Percentiles rank a stretch among this genome's conserved stretches.
These are phyloP conservation scores for Penicillium manginii DNA, from an alignment of 495 filamentous ascomycete genomes.

Conservation along the genomic window DNA sequence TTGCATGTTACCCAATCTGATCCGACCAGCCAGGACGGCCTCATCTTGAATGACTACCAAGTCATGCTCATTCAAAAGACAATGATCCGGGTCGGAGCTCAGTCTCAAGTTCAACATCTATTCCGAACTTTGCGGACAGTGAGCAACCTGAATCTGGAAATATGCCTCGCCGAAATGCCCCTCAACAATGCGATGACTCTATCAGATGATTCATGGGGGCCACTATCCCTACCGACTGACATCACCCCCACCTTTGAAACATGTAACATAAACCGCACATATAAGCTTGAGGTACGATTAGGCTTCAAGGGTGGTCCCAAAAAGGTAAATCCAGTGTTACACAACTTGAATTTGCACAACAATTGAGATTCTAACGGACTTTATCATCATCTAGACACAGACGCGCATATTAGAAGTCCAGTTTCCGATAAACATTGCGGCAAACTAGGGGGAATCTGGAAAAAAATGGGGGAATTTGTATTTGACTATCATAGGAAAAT, in stretches of 20 bases:
- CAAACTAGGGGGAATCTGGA: background rate
- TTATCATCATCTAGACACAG: background rate
- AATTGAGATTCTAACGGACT: background rate
- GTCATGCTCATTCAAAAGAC: background rate
- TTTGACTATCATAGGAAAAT: background rate
- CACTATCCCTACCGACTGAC: background rate
- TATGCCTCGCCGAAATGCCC: background rate
- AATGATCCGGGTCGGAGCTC: background rate
- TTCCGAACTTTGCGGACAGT: slow-evolving; percentile 1
- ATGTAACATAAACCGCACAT: background rate
- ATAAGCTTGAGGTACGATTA: background rate
- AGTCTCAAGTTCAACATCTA: background rate
- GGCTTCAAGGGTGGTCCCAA: background rate
- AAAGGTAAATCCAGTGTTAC: background rate
- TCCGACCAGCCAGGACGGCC: background rate
- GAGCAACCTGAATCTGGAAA: background rate
- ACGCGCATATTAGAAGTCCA: slow-evolving; percentile 1
- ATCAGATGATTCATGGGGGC: background rate
- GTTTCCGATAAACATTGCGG: background rate
- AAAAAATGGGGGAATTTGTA: background rate
- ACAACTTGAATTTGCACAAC: background rate
- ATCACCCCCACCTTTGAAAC: background rate
- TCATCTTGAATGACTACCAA: background rate
- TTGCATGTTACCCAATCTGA: background rate
- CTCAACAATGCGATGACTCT: background rate